phyloP scores from a whole-genome alignment of 768 basidiomycete species.

The Russula sp. region DNA sequence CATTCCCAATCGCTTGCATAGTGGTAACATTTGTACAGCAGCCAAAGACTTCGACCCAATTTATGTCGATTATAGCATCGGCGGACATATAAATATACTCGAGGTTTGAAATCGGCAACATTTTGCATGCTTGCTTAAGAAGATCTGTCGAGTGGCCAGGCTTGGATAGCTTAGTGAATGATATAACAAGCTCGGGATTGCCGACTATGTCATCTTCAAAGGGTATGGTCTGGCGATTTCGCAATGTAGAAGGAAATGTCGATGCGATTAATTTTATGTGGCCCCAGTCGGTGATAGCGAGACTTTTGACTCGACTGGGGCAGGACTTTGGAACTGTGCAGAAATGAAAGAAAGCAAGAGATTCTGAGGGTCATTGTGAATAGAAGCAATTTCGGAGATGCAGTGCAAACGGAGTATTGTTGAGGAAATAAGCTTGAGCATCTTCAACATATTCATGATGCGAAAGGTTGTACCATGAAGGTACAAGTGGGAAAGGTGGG shows the following conservation, averaged over 20 bases:
- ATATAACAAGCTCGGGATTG: neutral
- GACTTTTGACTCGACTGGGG: neutral
- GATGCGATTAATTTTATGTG: neutral
- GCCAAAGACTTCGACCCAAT: conserved; percentile 12
- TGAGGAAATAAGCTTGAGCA: conserved; percentile 6
- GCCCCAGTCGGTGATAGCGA: neutral
- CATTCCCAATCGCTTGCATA: conserved; percentile 1
- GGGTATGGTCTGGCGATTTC: neutral
- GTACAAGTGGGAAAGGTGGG: conserved; percentile 5
- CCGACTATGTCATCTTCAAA: neutral
- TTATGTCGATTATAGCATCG: neutral
- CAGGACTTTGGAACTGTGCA: neutral
- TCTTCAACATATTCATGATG: conserved; percentile 9
- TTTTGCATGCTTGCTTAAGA: neutral
- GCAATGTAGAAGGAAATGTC: neutral
- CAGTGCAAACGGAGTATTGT: conserved; percentile 3
- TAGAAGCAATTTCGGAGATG: neutral
- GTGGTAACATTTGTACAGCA: conserved; percentile 3
- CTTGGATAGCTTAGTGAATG: neutral
- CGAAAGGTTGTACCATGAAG: conserved; percentile 3
- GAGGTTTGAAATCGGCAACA: conserved; percentile 3
- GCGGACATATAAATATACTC: conserved; percentile 11
- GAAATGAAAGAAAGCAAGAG: conserved; percentile 5
- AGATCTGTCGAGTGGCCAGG: neutral
- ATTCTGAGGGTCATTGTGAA: neutral